These are phyloP conservation scores for Dioszegia hungarica DNA, from an alignment of 768 basidiomycete species.

Conservation along the genomic window DNA sequence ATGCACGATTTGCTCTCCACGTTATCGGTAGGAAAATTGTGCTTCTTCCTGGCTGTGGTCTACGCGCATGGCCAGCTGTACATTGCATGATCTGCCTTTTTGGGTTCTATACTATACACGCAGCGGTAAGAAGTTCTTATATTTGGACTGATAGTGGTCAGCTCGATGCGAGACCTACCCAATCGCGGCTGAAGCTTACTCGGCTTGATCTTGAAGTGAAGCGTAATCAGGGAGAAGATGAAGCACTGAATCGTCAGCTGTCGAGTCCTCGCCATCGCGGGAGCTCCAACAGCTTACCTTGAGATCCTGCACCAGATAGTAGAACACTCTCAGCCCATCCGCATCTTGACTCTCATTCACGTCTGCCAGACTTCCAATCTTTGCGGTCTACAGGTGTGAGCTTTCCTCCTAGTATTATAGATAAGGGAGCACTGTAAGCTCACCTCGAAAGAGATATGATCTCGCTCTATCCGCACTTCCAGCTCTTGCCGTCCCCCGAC, in stretches of 20 bases:
- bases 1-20: no score
- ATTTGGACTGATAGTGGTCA: not conserved
- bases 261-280: not conserved
- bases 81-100: not conserved
- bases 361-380: constrained; percentile 94
- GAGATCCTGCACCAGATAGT: constrained; percentile 96
- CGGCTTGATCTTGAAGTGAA: constrained; percentile 99
- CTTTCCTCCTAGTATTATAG: not conserved
- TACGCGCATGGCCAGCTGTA: no score
- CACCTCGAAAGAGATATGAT: constrained; percentile 96
- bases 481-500: constrained; percentile 98
- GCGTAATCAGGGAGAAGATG: constrained; percentile 93
- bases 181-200: constrained; percentile 48
- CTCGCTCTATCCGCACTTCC: constrained; percentile 86
- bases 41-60: no score
- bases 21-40: no score
- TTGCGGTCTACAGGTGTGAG: constrained; percentile 68
- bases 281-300: constrained; percentile 66
- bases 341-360: constrained; percentile 96
- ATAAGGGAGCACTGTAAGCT: no score
- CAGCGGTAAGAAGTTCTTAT: not conserved
- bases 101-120: not conserved
- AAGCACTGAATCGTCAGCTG: constrained; percentile 62
- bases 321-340: constrained; percentile 94
- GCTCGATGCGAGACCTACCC: not conserved